Evolutionary conservation across 371 early-diverging fungal species (phyloP).

Genomic region (Haplosporangium sp.): DNA sequence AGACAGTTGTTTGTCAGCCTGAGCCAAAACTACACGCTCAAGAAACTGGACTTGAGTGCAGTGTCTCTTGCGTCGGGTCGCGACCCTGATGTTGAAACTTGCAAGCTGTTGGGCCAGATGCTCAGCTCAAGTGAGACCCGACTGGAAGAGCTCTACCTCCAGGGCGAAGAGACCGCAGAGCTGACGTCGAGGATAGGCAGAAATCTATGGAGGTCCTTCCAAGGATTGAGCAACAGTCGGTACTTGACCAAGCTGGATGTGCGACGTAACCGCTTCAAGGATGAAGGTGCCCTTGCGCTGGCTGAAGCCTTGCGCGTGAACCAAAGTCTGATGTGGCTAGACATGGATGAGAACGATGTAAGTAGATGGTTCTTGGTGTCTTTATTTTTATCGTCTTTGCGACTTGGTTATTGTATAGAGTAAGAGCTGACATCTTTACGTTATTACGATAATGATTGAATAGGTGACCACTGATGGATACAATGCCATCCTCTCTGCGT

Average conservation of each 20-base stretch:
- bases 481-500: constrained; percentile 50
- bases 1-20: constrained; percentile 42
- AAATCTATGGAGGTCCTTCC: constrained; percentile 50
- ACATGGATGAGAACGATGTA: constrained; percentile 55
- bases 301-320: constrained; percentile 49
- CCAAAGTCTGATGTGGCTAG: constrained; percentile 48
- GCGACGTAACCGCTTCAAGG: constrained; percentile 49
- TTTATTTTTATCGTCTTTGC: background rate
- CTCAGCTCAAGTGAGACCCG: constrained; percentile 32
- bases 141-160: constrained; percentile 42
- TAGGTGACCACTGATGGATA: constrained; percentile 46
- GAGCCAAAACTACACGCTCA: constrained; percentile 41
- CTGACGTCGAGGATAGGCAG: constrained; percentile 45
- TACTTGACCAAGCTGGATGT: constrained; percentile 49
- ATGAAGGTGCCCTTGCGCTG: constrained; percentile 47
- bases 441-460: background rate
- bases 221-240: constrained; percentile 39
- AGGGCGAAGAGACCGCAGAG: constrained; percentile 43
- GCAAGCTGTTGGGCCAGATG: constrained; percentile 51
- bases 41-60: constrained; percentile 37
- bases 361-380: background rate
- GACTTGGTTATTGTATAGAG: background rate
- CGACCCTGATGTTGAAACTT: constrained; percentile 52
- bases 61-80: constrained; percentile 50
- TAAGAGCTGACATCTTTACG: background rate